Evolutionary conservation across 2,329 filamentous ascomycete species (phyloP), one percentile per base, ranked within the genome.

Genomic region (Myotisia sp.): DNA sequence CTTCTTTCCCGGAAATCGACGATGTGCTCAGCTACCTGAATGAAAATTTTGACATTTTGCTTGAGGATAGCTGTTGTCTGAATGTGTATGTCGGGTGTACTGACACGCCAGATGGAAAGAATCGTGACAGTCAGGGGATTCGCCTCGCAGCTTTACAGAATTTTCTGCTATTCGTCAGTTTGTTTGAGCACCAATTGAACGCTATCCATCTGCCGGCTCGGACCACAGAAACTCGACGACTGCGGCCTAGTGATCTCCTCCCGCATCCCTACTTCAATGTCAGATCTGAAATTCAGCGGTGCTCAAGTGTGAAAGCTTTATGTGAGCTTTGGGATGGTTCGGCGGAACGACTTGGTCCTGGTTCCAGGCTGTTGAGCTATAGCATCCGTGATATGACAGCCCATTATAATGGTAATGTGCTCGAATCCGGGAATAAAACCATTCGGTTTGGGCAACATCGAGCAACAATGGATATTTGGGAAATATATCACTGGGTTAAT

Each of bases 381-480:
- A 35, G 33, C 28, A 40, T 38, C 12, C 26, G 32, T 10, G 12
- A 28, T 30, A 24, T 45, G 21, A 29, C 28, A 17, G 27, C 24
- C 18, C 18, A 29, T 14, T 20, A 13, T 14, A 9, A 26, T 13
- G 29, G 29, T 10, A 17, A 14, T 12, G 10, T 23, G 9, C 5
- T 31, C 3, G 28, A 32, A 14, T 22, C 18, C 14, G 9, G 20
- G 7, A 39, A 34, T 23, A 22, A 31, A 19, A 54, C 51, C 2
- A 43, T 55, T 23, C 49, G 49, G 29, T 54, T 54, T 38, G 42
- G 49, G 4, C 51, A 54, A 31, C 48, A 50, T 23, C 38, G 39
- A 17, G 46, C 42, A 1, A 50, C 47, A 6, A 30, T 51, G 4
- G 39, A 49, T 19, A 27, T 36, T 5, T 29, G 34, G 1, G 44